A percentile compares a stretch with the other conserved stretches of the same genome.
phyloP scores from a whole-genome alignment of 495 filamentous ascomycete genomes.

The Daldinia decipiens region DNA sequence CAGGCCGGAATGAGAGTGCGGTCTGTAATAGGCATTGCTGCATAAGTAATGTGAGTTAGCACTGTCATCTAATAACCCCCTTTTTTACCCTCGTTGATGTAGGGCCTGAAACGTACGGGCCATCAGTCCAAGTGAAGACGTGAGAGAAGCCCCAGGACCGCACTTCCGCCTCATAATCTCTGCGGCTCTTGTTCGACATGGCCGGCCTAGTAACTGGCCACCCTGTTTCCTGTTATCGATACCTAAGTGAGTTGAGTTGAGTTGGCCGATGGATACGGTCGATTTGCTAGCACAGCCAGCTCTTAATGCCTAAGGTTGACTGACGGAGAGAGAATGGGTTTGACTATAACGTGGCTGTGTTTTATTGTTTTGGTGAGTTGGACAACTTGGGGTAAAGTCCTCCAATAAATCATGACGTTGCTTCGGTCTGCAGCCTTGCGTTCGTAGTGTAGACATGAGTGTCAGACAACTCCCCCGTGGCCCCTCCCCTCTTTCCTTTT shows the following conservation, averaged over 20 bases:
- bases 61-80: background rate
- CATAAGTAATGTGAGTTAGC: conserved; percentile 8
- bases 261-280: conserved; percentile 4
- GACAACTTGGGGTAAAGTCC: conserved; percentile 1
- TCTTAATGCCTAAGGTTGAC: conserved; percentile 8
- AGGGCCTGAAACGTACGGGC: conserved; percentile 63
- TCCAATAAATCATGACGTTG: conserved; percentile 24
- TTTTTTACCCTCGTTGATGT: background rate
- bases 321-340: too few relatives aligned
- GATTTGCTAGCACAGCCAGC: conserved; percentile 30
- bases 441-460: conserved; percentile 9
- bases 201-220: background rate
- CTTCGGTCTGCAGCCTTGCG: conserved; percentile 35
- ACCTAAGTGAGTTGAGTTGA: conserved; percentile 2
- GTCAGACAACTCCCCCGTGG: background rate
- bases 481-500: background rate
- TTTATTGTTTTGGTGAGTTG: background rate
- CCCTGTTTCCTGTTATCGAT: conserved; percentile 3
- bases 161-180: conserved; percentile 67
- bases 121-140: conserved; percentile 86
- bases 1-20: conserved; percentile 73
- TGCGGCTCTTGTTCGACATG: conserved; percentile 37
- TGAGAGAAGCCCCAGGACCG: conserved; percentile 78
- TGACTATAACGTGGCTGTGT: conserved; percentile 28
- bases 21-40: conserved; percentile 74